Conservation (phyloP, 106 monocot species). For the Xerophyta viscosa region DNA sequence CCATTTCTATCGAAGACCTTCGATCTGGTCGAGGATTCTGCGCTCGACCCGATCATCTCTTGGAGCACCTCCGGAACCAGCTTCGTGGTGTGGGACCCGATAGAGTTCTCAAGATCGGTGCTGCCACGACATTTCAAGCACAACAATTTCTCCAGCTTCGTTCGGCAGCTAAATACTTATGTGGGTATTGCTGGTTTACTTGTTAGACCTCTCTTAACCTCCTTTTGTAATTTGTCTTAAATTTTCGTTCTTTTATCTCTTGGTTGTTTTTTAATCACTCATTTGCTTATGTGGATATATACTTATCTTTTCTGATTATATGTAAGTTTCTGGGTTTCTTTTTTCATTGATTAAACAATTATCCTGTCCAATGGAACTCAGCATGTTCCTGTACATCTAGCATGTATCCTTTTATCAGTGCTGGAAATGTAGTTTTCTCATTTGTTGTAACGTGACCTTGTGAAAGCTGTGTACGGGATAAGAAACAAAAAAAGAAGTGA, state of each 20-base stretch:
- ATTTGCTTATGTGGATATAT: no score
- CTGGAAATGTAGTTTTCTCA: no score
- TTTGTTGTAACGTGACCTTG: no score
- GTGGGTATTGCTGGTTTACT: conserved; percentile 12
- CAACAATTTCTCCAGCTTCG: conserved; percentile 27
- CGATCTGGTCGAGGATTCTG: conserved; percentile 35
- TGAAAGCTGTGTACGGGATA: no score
- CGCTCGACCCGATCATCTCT: conserved; percentile 31
- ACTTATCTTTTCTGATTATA: no score
- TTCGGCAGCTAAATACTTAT: conserved; percentile 30
- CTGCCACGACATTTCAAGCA: conserved; percentile 34
- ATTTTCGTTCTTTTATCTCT: background rate
- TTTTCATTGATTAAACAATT: no score
- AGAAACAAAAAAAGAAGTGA: no score
- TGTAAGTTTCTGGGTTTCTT: no score
- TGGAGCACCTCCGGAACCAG: conserved; percentile 30
- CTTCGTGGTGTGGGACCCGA: conserved; percentile 50
- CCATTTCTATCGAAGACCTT: conserved; percentile 56
- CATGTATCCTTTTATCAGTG: no score
- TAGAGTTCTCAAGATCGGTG: conserved; percentile 27
- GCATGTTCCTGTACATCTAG: no score
- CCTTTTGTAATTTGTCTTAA: background rate
- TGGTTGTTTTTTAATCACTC: background rate
- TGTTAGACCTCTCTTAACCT: background rate
- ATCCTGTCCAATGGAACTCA: no score